Evolutionary conservation across 208 protist species (phyloP), one percentile per base, ranked within the genome.

Genomic region (Acanthamoeba triangularis): DNA sequence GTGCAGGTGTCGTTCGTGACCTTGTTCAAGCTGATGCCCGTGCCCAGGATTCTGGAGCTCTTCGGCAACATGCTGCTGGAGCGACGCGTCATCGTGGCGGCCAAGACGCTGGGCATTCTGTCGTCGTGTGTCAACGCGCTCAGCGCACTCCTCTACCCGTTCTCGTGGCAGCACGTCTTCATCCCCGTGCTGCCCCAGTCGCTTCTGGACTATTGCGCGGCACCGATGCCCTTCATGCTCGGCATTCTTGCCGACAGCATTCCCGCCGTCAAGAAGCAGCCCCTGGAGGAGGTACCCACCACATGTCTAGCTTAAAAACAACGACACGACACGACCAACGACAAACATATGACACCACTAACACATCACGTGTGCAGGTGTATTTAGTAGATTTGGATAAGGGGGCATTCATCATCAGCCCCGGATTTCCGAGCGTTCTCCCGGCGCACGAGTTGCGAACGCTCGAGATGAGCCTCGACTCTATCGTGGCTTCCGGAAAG

Each of bases 141-240:
- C 37, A 87, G 72, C 16, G 69, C 92, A 4, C 41, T 95, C 23
- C 52, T 82, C 30, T 95, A 95, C 49, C 97, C 97, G 14, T 96
- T 97, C 56, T 91, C 47, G 28, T 97, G 97, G 97, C 95, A 96
- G 74, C 96, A 97, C 65, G 47, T 97, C 44, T 96, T 96, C 82
- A 96, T 97, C 44, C 94, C 95, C 37, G 94, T 97, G 23, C 52
- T 97, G 0, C 97, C 96, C n/a, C 30, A 69, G 11, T 52, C 76
- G 10, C 69, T 97, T n/a, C 78, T 97, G 20, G 96, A 97, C 67
- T 97, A 96, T 90, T 94, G 94, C 33, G 84, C 59, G 25, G 90
- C 96, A 33, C 97, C 97, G 18, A 96, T 97, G 88, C 97, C 97
- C 25, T 97, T 96, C 54, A 37, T 97, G 0, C 47, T 97, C 76